These are phyloP conservation scores for Eucalyptus cladocalyx DNA, from an alignment of 345 rosid species.

Conservation along the genomic window DNA sequence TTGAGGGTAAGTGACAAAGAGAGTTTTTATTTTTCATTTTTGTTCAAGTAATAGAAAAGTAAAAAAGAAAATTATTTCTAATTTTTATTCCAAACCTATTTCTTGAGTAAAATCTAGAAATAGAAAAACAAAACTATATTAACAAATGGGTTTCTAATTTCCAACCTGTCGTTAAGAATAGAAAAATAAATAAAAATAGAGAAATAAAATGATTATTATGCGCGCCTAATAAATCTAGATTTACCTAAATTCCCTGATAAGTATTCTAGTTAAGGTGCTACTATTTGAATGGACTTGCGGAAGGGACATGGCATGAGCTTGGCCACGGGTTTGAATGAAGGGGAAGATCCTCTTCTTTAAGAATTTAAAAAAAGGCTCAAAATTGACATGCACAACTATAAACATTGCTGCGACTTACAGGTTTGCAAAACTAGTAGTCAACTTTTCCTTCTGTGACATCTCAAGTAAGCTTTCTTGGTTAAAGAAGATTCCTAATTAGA, in stretches of 20 bases:
- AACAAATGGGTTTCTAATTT: no score
- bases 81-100: no score
- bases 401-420: background rate
- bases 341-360: background rate
- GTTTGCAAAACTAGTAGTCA: background rate
- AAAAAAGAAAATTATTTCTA: no score
- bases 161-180: fast-evolving
- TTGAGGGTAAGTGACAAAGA: no score
- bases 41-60: no score
- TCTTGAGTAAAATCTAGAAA: no score
- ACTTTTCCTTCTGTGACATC: background rate
- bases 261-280: background rate
- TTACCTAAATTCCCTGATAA: background rate
- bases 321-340: background rate
- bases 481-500: background rate
- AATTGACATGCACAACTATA: background rate
- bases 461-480: background rate
- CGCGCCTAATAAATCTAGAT: no score
- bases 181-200: fast-evolving
- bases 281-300: background rate
- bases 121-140: no score
- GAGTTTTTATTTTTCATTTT: no score
- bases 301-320: background rate
- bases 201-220: no score
- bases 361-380: background rate